phyloP scores from a whole-genome alignment of 2,329 filamentous ascomycete genomes.

The Alternaria triticimaculans region DNA sequence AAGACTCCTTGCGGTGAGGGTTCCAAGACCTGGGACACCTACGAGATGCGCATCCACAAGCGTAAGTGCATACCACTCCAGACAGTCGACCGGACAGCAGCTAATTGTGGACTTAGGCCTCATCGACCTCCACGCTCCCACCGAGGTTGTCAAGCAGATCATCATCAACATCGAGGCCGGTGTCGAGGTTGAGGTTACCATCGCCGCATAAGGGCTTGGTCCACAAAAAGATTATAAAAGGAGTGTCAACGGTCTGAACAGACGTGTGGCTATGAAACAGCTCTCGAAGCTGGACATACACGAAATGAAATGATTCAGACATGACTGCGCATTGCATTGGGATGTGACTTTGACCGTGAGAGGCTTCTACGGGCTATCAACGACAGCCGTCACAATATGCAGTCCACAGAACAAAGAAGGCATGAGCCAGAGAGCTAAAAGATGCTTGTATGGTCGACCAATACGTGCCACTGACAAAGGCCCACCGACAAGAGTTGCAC shows the following conservation, averaged over 20 bases:
- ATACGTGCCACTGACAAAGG: background rate
- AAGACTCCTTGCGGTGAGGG: slow-evolving; percentile 99
- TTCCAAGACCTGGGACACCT: slow-evolving; percentile 99
- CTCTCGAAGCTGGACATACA: slow-evolving; percentile 25
- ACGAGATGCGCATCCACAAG: slow-evolving; percentile 99
- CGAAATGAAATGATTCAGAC: slow-evolving; percentile 35
- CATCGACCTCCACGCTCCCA: slow-evolving; percentile 97
- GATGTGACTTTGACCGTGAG: background rate
- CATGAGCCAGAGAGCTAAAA: background rate
- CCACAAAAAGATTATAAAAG: slow-evolving; percentile 18
- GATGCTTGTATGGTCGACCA: background rate
- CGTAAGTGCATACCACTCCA: slow-evolving; percentile 52
- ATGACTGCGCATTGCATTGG: background rate
- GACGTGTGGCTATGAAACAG: slow-evolving; percentile 35
- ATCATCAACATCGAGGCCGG: slow-evolving; percentile 95
- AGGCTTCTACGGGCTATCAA: background rate
- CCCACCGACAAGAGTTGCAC: background rate
- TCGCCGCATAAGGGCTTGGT: slow-evolving; percentile 70
- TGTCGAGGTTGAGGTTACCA: slow-evolving; percentile 93
- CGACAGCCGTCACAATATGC: background rate
- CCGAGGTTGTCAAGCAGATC: slow-evolving; percentile 96
- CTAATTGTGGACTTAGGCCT: slow-evolving; percentile 55
- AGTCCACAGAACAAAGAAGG: background rate
- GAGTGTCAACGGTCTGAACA: slow-evolving; percentile 14
- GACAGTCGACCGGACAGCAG: background rate